These are phyloP conservation scores for Tritrichomonas musculus DNA, from an alignment of 208 protist species.

Conservation along the genomic window DNA sequence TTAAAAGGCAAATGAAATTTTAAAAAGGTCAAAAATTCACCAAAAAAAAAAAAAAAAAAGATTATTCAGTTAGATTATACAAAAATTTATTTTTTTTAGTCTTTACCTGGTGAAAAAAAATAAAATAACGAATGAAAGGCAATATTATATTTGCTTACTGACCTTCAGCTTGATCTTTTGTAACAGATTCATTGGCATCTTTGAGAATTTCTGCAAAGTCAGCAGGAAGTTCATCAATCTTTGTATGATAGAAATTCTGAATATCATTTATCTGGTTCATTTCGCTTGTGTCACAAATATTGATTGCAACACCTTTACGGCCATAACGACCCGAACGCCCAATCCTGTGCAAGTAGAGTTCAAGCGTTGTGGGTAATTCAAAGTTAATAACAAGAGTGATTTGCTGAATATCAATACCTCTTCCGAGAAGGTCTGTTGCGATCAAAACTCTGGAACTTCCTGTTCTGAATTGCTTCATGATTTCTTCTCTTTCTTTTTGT, in stretches of 20 bases:
- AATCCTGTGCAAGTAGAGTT: conserved; percentile 98
- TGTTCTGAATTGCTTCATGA: conserved; percentile 90
- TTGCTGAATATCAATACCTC: conserved; percentile 99
- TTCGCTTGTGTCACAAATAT: conserved; percentile 95
- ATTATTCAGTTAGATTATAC: not conserved
- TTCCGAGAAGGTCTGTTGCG: conserved; percentile 93
- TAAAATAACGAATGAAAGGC: not conserved
- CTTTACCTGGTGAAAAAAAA: not conserved
- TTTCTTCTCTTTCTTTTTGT: conserved; percentile 90
- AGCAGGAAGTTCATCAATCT: conserved; percentile 96
- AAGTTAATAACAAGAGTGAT: conserved; percentile 99
- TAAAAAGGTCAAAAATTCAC: not conserved
- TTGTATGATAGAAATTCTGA: conserved; percentile 95
- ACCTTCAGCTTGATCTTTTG: not conserved
- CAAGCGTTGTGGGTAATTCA: conserved; percentile 94
- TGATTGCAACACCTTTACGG: conserved; percentile 99
- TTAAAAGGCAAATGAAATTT: not conserved
- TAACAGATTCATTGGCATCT: not conserved
- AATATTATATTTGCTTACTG: not conserved
- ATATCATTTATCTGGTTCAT: conserved; percentile 87
- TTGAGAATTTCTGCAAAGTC: conserved; percentile 71
- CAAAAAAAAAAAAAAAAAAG: not conserved
- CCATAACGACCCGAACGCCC: conserved; percentile 97
- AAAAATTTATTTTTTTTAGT: not conserved
- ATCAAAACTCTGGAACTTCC: conserved; percentile 93